phyloP scores from a whole-genome alignment of 2,329 filamentous ascomycete species.

The Cadophora gregata region DNA sequence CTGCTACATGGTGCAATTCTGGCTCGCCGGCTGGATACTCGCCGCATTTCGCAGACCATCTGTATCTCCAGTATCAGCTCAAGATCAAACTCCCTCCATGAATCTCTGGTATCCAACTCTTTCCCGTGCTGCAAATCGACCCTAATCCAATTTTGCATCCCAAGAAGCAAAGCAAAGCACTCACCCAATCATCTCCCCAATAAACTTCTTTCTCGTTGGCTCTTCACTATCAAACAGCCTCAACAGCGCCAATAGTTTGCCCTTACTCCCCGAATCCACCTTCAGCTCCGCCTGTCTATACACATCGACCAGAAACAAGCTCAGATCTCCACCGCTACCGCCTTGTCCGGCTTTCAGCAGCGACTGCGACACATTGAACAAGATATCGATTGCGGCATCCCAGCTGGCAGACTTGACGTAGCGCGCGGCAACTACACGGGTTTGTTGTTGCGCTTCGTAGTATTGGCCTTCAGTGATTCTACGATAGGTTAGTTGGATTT shows the following conservation, averaged over 20 bases:
- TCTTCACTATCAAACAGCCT: slow-evolving; percentile 82
- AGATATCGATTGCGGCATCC: slow-evolving; percentile 82
- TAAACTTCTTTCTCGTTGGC: slow-evolving; percentile 91
- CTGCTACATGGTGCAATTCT: slow-evolving; percentile 91
- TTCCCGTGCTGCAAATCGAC: background rate
- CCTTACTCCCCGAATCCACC: slow-evolving; percentile 76
- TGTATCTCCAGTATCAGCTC: slow-evolving; percentile 41
- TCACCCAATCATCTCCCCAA: slow-evolving; percentile 80
- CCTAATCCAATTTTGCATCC: background rate
- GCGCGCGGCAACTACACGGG: slow-evolving; percentile 90
- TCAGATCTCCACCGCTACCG: slow-evolving; percentile 89
- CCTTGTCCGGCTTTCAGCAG: slow-evolving; percentile 92
- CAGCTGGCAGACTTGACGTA: slow-evolving; percentile 91
- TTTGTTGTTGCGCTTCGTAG: slow-evolving; percentile 99
- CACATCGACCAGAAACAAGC: slow-evolving; percentile 85
- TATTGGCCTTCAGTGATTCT: slow-evolving; percentile 90
- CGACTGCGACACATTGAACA: slow-evolving; percentile 82
- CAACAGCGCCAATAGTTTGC: slow-evolving; percentile 77
- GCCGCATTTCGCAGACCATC: slow-evolving; percentile 85
- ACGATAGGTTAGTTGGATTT: slow-evolving; percentile 26
- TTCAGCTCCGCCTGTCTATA: slow-evolving; percentile 86
- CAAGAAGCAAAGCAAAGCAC: slow-evolving; percentile 40
- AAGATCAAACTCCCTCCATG: background rate
- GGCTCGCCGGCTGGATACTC: slow-evolving; percentile 91
- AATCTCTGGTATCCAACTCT: background rate